Percentiles rank a stretch among this genome's conserved stretches.
Evolutionary conservation across 2,329 filamentous ascomycete genomes (phyloP).

Genomic region (Aspergillus unguis): DNA sequence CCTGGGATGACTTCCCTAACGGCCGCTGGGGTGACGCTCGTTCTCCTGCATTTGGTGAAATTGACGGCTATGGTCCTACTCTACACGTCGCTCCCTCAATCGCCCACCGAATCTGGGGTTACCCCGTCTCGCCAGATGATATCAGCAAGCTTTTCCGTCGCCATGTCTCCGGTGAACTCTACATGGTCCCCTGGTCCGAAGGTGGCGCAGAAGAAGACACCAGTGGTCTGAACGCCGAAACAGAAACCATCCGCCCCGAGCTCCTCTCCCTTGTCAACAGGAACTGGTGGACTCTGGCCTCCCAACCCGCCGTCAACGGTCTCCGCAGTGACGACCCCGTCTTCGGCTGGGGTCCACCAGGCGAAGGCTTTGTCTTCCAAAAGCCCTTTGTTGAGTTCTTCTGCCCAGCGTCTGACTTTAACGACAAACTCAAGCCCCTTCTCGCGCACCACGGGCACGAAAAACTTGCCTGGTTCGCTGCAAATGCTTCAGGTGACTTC

Average conservation of each 20-base stretch:
- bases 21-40: slow-evolving; percentile 91
- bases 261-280: slow-evolving; percentile 72
- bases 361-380: slow-evolving; percentile 89
- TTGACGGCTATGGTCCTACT: slow-evolving; percentile 96
- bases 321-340: slow-evolving; percentile 69
- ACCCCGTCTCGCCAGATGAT: slow-evolving; percentile 66
- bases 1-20: slow-evolving; percentile 98
- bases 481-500: slow-evolving; percentile 74
- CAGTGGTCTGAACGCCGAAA: slow-evolving; percentile 64
- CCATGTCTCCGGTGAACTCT: slow-evolving; percentile 74
- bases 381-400: slow-evolving; percentile 99
- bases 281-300: slow-evolving; percentile 92
- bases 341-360: slow-evolving; percentile 89
- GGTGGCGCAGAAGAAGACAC: slow-evolving; percentile 57
- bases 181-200: slow-evolving; percentile 90
- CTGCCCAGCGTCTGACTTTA: slow-evolving; percentile 71
- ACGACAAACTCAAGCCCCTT: slow-evolving; percentile 56
- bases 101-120: slow-evolving; percentile 80
- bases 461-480: slow-evolving; percentile 81
- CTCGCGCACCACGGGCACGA: slow-evolving; percentile 60
- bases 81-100: slow-evolving; percentile 84
- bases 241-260: slow-evolving; percentile 71
- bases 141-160: slow-evolving; percentile 76
- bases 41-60: slow-evolving; percentile 91
- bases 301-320: slow-evolving; percentile 90